Conservation (phyloP, 495 filamentous ascomycete species). For the Daldinia decipiens region DNA sequence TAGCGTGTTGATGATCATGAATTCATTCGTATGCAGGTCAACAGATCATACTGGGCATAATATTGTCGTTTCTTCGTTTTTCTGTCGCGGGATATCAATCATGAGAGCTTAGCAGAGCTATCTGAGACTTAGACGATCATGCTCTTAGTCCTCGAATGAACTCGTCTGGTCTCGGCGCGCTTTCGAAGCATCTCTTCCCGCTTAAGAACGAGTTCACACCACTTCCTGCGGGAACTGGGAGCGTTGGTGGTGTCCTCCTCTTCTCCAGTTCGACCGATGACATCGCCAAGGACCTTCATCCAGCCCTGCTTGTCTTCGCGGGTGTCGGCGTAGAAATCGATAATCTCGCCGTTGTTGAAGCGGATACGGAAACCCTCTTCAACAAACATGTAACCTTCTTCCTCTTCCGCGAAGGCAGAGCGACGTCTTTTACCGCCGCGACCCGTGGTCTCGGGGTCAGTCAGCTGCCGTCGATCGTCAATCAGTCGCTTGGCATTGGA, state of each 20-base stretch:
- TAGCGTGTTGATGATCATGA: slow-evolving; percentile 25
- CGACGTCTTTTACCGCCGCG: slow-evolving; percentile 83
- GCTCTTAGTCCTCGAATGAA: slow-evolving; percentile 65
- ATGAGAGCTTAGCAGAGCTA: slow-evolving; percentile 17
- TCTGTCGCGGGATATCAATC: slow-evolving; percentile 21
- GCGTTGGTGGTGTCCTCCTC: slow-evolving; percentile 48
- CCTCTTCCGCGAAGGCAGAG: slow-evolving; percentile 96
- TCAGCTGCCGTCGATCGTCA: slow-evolving; percentile 86
- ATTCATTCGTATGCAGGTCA: slow-evolving; percentile 33
- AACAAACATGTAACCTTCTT: slow-evolving; percentile 99
- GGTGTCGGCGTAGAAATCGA: slow-evolving; percentile 97
- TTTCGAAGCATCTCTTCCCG: slow-evolving; percentile 59
- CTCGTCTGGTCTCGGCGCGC: slow-evolving; percentile 53
- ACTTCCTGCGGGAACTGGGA: slow-evolving; percentile 63
- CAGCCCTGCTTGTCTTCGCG: slow-evolving; percentile 86
- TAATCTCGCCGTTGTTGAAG: slow-evolving; percentile 96
- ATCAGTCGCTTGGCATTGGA: slow-evolving; percentile 94
- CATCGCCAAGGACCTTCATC: slow-evolving; percentile 90
- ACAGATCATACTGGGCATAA: slow-evolving; percentile 34
- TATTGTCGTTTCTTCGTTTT: slow-evolving; percentile 40
- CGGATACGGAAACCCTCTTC: slow-evolving; percentile 98
- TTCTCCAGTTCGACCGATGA: slow-evolving; percentile 71
- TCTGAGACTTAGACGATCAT: slow-evolving; percentile 54
- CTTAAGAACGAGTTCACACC: slow-evolving; percentile 88
- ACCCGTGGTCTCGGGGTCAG: slow-evolving; percentile 78